These are phyloP conservation scores for Nidularia pulvinata DNA, from an alignment of 768 basidiomycete species.

Conservation along the genomic window DNA sequence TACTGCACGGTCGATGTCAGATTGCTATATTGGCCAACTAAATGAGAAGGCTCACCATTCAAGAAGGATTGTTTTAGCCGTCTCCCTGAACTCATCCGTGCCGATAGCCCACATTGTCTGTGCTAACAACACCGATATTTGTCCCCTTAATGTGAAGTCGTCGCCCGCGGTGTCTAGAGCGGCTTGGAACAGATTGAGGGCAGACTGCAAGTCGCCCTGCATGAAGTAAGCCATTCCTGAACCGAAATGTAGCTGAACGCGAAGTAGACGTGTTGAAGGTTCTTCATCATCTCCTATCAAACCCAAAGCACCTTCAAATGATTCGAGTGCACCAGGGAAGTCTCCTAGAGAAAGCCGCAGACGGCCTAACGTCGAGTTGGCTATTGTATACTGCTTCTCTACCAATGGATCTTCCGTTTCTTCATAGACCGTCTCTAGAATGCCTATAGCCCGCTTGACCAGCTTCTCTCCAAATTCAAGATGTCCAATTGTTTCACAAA, in stretches of 20 bases:
- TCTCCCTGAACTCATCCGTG: slow-evolving; percentile 73
- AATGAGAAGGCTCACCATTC: slow-evolving; percentile 60
- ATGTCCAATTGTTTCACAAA: slow-evolving; percentile 85
- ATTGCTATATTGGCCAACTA: neutral
- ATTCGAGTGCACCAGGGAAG: slow-evolving; percentile 60
- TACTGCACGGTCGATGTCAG: slow-evolving; percentile 38
- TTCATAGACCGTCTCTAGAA: slow-evolving; percentile 90
- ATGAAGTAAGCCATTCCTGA: slow-evolving; percentile 74
- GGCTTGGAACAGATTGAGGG: slow-evolving; percentile 66
- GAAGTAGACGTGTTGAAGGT: slow-evolving; percentile 35
- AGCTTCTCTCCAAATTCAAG: slow-evolving; percentile 55
- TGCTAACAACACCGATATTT: slow-evolving; percentile 77
- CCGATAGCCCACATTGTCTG: slow-evolving; percentile 85
- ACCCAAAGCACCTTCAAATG: slow-evolving; percentile 72
- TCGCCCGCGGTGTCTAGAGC: slow-evolving; percentile 58
- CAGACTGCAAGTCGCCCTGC: slow-evolving; percentile 57
- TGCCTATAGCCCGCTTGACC: slow-evolving; percentile 59
- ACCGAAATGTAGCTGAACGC: slow-evolving; percentile 68
- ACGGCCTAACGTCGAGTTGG: slow-evolving; percentile 82
- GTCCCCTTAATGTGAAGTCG: slow-evolving; percentile 52
- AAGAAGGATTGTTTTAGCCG: slow-evolving; percentile 75
- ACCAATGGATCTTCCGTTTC: slow-evolving; percentile 77
- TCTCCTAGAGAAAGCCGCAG: slow-evolving; percentile 62
- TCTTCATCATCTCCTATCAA: slow-evolving; percentile 55
- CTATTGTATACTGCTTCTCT: slow-evolving; percentile 79